Base-by-base conservation (phyloP, 2,329 filamentous ascomycete species). In the Pyrenochaeta sp. region DNA sequence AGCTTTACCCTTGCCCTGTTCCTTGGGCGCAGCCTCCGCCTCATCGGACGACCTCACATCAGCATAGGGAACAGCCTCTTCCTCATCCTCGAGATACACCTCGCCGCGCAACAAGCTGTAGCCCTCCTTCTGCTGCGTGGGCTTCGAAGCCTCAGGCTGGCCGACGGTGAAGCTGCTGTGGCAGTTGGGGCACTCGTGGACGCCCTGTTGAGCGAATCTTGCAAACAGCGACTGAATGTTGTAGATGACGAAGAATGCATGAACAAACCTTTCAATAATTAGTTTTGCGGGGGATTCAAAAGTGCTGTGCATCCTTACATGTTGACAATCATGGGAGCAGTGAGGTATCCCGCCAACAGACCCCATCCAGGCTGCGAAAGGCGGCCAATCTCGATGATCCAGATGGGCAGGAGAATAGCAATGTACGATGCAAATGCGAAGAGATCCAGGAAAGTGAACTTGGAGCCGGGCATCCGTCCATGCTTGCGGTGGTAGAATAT, bases 31-130 rank as follows among this genome's bases (percentile, higher is more conserved):
- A 9, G 27, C 21, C n/a, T 54, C 51, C 5, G 39, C 30, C 10
- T 55, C 53, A 14, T 46, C 43, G 7, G 51, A 42, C 6, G 27
- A 3, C n/a, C 51, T 42, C 6, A 24, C 32, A 34, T 48, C 45
- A 3, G 18, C 10, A 21, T 57, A 57, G 4, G 29, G 27, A 17
- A 41, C 48, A 2, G 48, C 51, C 30, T 59, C 48, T 7, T 50
- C 46, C 28, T 59, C 52, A 7, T 23, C 37, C 40, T 53, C 51
- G 2, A 58, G 42, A n/a, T 58, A 51, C 9, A 48, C 44, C 27
- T 59, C 55, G 19, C 51, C 53, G 3, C 48, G 48, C 34, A 59
- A 24, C 36, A 59, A 35, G 28, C 51, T 59, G 30, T 59, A 59
- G 6, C 44, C 22, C 24, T 48, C 51, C 5, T 27, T 37, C 8